These are phyloP conservation scores for Cercophora newfieldiana DNA, from an alignment of 495 filamentous ascomycete species.

Conservation along the genomic window DNA sequence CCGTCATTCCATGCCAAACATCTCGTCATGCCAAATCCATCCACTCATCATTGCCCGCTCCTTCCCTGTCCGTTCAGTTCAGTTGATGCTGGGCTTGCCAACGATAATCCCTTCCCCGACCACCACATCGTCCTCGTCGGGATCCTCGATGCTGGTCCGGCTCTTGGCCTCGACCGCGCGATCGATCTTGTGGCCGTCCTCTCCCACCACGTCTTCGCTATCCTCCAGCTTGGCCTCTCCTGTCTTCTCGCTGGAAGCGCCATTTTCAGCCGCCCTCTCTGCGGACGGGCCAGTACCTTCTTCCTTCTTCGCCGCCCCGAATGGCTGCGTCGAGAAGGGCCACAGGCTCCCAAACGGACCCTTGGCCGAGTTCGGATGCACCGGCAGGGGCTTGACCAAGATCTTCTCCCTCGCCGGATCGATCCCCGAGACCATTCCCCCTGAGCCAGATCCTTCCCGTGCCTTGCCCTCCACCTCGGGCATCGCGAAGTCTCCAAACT, in stretches of 20 bases:
- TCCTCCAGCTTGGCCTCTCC: conserved; percentile 34
- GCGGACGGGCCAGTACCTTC: conserved; percentile 23
- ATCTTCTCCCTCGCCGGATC: conserved; percentile 36
- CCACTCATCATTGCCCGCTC: neutral
- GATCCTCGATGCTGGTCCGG: conserved; percentile 58
- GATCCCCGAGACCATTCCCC: conserved; percentile 34
- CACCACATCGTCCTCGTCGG: conserved; percentile 53
- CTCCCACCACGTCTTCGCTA: conserved; percentile 28
- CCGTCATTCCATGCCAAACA: neutral
- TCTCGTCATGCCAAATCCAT: conserved; percentile 5
- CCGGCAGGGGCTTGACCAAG: conserved; percentile 47
- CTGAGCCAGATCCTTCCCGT: conserved; percentile 16
- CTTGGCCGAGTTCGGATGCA: conserved; percentile 44
- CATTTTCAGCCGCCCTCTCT: conserved; percentile 18
- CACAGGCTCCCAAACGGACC: conserved; percentile 48
- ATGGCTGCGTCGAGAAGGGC: conserved; percentile 41
- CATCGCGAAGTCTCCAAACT: conserved; percentile 56
- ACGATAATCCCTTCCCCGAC: conserved; percentile 21
- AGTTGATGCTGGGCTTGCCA: neutral
- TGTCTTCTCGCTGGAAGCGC: conserved; percentile 18
- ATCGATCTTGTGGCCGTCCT: conserved; percentile 47
- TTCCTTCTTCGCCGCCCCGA: conserved; percentile 37
- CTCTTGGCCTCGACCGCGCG: conserved; percentile 53
- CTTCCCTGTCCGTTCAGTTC: no score
- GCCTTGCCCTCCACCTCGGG: conserved; percentile 40